Percentiles rank a stretch among this genome's conserved stretches.
These are phyloP conservation scores for Aspergillus fumigatiaffinis DNA, from an alignment of 2,329 filamentous ascomycete genomes.

Conservation along the genomic window DNA sequence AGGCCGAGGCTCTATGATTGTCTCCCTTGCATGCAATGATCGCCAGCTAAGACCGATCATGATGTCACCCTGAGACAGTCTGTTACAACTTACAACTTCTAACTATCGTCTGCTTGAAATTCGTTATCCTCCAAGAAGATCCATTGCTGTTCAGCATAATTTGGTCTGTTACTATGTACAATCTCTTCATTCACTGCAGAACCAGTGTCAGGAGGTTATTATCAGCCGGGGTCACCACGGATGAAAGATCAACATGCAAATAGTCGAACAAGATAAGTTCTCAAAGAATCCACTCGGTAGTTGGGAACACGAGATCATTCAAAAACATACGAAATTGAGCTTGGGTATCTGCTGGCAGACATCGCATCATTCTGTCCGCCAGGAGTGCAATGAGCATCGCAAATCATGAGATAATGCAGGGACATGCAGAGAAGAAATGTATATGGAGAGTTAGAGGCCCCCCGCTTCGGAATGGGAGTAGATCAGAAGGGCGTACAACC, in stretches of 20 bases:
- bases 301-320: neutral
- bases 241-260: neutral
- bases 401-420: conserved; percentile 2
- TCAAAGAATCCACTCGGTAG: neutral
- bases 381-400: conserved; percentile 10
- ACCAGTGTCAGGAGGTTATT: neutral
- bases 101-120: neutral
- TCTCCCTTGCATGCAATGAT: neutral
- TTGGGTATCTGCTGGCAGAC: conserved; percentile 34
- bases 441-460: neutral
- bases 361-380: conserved; percentile 14
- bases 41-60: neutral
- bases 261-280: neutral
- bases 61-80: neutral
- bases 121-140: neutral
- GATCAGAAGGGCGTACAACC: neutral
- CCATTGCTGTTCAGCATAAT: neutral
- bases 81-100: neutral
- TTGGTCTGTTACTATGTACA: neutral
- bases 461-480: neutral
- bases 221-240: neutral
- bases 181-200: neutral
- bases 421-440: neutral
- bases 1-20: neutral
- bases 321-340: neutral